phyloP scores from a whole-genome alignment of 306 rosid species.

The Inga laurina region DNA sequence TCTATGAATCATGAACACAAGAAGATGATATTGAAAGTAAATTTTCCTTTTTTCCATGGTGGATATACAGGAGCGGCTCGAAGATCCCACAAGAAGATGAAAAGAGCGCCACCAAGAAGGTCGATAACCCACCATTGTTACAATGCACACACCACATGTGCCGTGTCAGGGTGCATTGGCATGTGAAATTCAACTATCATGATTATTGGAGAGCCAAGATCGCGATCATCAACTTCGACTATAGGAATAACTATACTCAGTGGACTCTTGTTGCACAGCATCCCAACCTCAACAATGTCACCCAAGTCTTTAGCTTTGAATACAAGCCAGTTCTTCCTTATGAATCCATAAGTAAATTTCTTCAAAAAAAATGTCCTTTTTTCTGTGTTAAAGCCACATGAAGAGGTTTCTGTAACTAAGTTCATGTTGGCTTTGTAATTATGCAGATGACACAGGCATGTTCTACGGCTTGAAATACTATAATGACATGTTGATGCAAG shows the following conservation, averaged over 20 bases:
- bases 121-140: conserved; percentile 63
- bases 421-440: conserved; percentile 5
- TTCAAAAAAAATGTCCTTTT: neutral
- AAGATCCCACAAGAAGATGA: conserved; percentile 54
- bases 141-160: conserved; percentile 93
- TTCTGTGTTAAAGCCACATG: neutral
- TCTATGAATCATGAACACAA: neutral
- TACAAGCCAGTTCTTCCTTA: conserved; percentile 86
- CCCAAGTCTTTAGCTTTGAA: conserved; percentile 89
- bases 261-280: conserved; percentile 91
- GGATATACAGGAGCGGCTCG: conserved; percentile 57
- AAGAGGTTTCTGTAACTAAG: neutral
- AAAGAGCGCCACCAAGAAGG: conserved; percentile 52
- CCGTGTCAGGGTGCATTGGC: conserved; percentile 87
- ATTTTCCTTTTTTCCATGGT: conserved; percentile 1
- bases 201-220: conserved; percentile 89
- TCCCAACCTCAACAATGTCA: conserved; percentile 88
- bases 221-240: conserved; percentile 80
- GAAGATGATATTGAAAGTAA: neutral
- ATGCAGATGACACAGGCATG: conserved; percentile 95
- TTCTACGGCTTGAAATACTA: conserved; percentile 89
- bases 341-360: conserved; percentile 75
- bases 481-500: conserved; percentile 88
- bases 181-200: conserved; percentile 73
- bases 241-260: conserved; percentile 64